These are phyloP conservation scores for Bolboschoenus planiculmis DNA, from an alignment of 176 grass and related monocot genomes.

Conservation along the genomic window DNA sequence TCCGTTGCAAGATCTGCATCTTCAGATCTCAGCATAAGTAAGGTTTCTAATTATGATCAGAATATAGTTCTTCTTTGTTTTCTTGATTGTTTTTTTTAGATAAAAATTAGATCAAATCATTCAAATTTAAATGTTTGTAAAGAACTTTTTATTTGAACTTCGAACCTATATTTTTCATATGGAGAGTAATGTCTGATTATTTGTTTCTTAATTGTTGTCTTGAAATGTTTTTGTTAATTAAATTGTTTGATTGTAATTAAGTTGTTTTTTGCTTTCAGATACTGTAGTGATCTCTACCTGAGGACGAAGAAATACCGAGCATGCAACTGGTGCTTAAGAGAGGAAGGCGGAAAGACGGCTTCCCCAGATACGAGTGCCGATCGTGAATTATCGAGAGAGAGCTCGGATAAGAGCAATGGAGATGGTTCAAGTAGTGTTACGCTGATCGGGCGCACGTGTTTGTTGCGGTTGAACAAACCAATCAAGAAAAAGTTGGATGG, in stretches of 20 bases:
- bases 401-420: not conserved
- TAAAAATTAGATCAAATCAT: no score
- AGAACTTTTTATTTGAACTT: no score
- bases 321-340: slow-evolving; percentile 92
- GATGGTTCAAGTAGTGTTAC: not conserved
- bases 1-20: slow-evolving; percentile 66
- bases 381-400: slow-evolving; percentile 1
- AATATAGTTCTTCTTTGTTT: not conserved
- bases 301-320: slow-evolving; percentile 40
- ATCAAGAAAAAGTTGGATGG: slow-evolving; percentile 46
- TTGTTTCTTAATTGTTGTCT: not conserved
- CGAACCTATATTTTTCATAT: no score
- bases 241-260: not conserved
- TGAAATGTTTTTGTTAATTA: not conserved
- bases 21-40: slow-evolving; percentile 79
- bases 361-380: not conserved
- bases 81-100: no score
- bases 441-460: slow-evolving; percentile 9
- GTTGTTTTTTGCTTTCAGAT: slow-evolving; percentile 13
- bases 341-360: not conserved
- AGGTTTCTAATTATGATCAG: not conserved
- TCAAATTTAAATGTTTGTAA: no score
- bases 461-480: slow-evolving; percentile 25
- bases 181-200: no score
- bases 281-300: slow-evolving; percentile 91